Conservation (phyloP, 108 stramenopile genomes). For the Cyclostephanos tholiformis region DNA sequence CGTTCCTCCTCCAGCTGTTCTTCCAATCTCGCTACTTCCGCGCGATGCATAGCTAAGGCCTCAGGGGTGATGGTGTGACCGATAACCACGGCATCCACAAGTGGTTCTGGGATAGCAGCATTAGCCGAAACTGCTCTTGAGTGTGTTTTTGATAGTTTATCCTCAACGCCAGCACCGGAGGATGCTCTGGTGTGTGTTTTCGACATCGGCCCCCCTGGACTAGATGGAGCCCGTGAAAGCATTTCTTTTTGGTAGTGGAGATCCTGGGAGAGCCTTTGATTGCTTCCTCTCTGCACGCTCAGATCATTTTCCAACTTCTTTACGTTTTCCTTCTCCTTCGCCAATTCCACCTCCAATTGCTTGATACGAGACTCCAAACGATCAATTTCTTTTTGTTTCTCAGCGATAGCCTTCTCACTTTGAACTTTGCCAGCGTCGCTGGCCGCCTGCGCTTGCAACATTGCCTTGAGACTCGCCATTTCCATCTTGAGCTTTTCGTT, state of each 20-base stretch:
- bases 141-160: slow-evolving; percentile 19
- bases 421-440: slow-evolving; percentile 63
- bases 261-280: slow-evolving; percentile 34
- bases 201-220: slow-evolving; percentile 21
- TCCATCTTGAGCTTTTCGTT: slow-evolving; percentile 89
- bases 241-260: slow-evolving; percentile 49
- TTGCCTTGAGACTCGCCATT: slow-evolving; percentile 90
- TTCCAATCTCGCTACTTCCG: slow-evolving; percentile 69
- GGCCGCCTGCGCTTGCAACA: slow-evolving; percentile 87
- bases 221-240: slow-evolving; percentile 20
- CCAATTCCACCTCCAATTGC: slow-evolving; percentile 73
- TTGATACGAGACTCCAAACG: slow-evolving; percentile 73
- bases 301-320: slow-evolving; percentile 72
- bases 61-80: slow-evolving; percentile 72
- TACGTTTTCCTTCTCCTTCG: slow-evolving; percentile 70
- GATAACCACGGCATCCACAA: slow-evolving; percentile 49
- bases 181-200: slow-evolving; percentile 10
- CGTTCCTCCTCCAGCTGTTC: slow-evolving; percentile 77
- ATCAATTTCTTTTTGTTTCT: slow-evolving; percentile 74
- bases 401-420: slow-evolving; percentile 58
- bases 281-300: slow-evolving; percentile 46
- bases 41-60: slow-evolving; percentile 72
- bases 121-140: slow-evolving; percentile 16
- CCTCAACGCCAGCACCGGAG: background rate
- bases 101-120: slow-evolving; percentile 25